These are phyloP conservation scores for Phytophthora europaea DNA, from an alignment of 352 stramenopile species.

Conservation along the genomic window DNA sequence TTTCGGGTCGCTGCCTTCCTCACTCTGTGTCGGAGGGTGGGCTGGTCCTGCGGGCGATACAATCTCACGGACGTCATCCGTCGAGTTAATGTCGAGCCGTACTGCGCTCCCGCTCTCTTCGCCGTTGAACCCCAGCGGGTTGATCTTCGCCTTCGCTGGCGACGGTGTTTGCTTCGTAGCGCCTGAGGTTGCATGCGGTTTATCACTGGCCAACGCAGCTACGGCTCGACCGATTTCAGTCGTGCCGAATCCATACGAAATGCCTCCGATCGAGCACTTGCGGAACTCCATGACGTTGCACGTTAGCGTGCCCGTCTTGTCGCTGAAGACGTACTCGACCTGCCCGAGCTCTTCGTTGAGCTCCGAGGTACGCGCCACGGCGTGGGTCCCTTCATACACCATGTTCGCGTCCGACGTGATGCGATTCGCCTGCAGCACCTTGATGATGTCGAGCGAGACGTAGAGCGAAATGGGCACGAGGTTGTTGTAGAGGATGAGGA, in stretches of 20 bases:
- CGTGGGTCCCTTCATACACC: constrained; percentile 75
- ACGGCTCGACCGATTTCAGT: constrained; percentile 97
- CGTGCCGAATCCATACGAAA: constrained; percentile 84
- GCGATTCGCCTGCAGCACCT: constrained; percentile 89
- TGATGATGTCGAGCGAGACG: constrained; percentile 95
- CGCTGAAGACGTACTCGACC: constrained; percentile 99
- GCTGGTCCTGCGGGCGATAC: constrained; percentile 7
- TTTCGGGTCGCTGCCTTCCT: constrained; percentile 31
- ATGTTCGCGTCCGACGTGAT: constrained; percentile 91
- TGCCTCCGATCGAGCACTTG: constrained; percentile 90
- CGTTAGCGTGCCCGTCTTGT: constrained; percentile 99
- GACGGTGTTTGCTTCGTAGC: background rate
- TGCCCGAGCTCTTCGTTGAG: constrained; percentile 96
- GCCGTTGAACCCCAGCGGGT: constrained; percentile 4
- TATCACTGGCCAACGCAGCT: constrained; percentile 40
- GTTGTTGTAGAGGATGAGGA: constrained; percentile 96
- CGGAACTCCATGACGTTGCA: constrained; percentile 99
- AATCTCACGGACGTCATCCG: constrained; percentile 27
- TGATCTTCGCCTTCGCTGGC: constrained; percentile 28
- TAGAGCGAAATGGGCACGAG: constrained; percentile 98
- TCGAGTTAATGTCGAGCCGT: constrained; percentile 33
- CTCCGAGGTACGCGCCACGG: constrained; percentile 85
- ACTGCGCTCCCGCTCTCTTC: constrained; percentile 10
- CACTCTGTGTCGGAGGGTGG: background rate
- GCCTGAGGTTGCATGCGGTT: background rate